phyloP scores from a whole-genome alignment of 495 filamentous ascomycete species.

The Copromyces sp. region DNA sequence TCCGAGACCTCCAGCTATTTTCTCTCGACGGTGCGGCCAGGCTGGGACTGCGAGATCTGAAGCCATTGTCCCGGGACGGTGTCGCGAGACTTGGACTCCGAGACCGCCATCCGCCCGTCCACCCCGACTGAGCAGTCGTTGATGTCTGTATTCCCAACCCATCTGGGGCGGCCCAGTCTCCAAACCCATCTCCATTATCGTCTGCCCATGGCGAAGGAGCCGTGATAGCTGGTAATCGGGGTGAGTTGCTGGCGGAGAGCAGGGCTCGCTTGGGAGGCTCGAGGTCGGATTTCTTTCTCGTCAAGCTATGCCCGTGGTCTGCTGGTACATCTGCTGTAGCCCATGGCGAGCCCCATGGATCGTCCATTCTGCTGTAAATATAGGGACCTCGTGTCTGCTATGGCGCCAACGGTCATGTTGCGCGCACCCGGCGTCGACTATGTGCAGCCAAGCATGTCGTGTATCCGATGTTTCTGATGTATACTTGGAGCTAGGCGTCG shows the following conservation, averaged over 20 bases:
- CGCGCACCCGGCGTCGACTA: constrained; percentile 1
- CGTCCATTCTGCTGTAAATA: constrained; percentile 36
- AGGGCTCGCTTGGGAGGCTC: constrained; percentile 37
- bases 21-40: constrained; percentile 25
- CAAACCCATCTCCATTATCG: constrained; percentile 29
- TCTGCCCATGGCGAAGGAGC: constrained; percentile 38
- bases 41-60: constrained; percentile 21
- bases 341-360: constrained; percentile 48
- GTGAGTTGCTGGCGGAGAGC: constrained; percentile 26
- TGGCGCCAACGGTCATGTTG: constrained; percentile 20
- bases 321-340: constrained; percentile 26
- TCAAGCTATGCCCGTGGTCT: constrained; percentile 21
- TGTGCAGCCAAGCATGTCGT: constrained; percentile 8
- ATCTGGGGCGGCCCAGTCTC: constrained; percentile 29
- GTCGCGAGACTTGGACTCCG: constrained; percentile 25
- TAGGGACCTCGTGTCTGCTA: background rate
- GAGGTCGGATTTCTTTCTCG: constrained; percentile 24
- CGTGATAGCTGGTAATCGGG: constrained; percentile 19
- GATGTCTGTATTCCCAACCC: background rate
- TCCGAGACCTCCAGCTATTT: constrained; percentile 21
- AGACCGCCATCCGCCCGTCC: constrained; percentile 26
- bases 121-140: constrained; percentile 19
- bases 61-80: constrained; percentile 15
- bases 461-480: background rate
- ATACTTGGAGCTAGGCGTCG: background rate